Evolutionary conservation across 73 alveolate genomes (phyloP), one percentile per base, ranked within the genome.

Genomic region (Paramecium biaurelia): DNA sequence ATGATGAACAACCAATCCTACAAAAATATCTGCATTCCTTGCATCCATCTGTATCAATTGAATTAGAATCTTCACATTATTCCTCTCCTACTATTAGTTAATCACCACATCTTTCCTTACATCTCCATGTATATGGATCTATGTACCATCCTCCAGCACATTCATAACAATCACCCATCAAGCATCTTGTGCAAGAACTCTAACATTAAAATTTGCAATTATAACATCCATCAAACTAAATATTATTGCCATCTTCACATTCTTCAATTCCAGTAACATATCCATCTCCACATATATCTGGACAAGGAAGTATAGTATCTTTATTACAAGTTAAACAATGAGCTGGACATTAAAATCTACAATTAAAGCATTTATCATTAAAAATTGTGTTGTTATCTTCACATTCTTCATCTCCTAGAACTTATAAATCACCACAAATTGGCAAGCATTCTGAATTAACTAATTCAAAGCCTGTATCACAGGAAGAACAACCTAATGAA

Each of bases 11-110:
- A 10, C 58, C 58, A 45, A 45, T 45, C 21, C 21, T 9, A 45
- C 58, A 45, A 45, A 45, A 45, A 45, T 45, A 45, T 45, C 21
- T 45, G 10, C 58, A 45, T 2, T 45, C 58, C 7, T 45, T 45
- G 58, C 58, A 45, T 45, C 58, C 58, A 45, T 45, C 96, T 28
- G 15, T 89, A 68, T 41, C 70, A 30, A 38, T 84, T 58, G 9
- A 4, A 24, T 12, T 28, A 2, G 10, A 23, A 1, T 45, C 58
- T 11, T 45, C 58, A 45, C 58, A 45, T 3, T 45, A 15, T 15
- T 45, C 58, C 4, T 15, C 6, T 45, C 58, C 58, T 14, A 15
- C 58, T 0, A 45, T 0, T 4, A 45, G 1, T 45, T 8, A 82
- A 82, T 93, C 70, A 0, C 96, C 45, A 63, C 82, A 63, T 28